Percentiles rank a stretch among this genome's conserved stretches.
phyloP scores from a whole-genome alignment of 768 basidiomycete species.

The Rhizopogon roseolus region DNA sequence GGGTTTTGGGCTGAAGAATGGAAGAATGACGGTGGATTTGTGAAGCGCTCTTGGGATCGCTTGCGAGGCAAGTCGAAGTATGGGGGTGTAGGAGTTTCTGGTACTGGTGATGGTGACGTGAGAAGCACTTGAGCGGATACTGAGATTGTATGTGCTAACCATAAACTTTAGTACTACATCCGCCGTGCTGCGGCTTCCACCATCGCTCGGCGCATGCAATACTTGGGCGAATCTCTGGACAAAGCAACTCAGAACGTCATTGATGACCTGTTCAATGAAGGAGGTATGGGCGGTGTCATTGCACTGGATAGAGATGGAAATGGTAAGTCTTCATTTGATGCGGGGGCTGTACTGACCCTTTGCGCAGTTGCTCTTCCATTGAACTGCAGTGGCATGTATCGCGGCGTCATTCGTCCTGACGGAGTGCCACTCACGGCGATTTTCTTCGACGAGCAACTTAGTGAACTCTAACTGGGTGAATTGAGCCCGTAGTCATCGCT shows the following conservation, averaged over 20 bases:
- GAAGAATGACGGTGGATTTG: constrained; percentile 30
- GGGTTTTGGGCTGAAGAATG: constrained; percentile 89
- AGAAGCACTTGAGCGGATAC: constrained; percentile 16
- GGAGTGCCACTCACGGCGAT: constrained; percentile 73
- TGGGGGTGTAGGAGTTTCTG: constrained; percentile 67
- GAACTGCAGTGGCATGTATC: constrained; percentile 80
- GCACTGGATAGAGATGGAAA: constrained; percentile 68
- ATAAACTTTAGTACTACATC: constrained; percentile 62
- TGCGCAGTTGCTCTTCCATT: constrained; percentile 64
- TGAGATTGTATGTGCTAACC: constrained; percentile 3
- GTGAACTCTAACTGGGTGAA: constrained; percentile 6
- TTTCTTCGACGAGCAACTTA: constrained; percentile 61
- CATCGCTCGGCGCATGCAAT: constrained; percentile 62
- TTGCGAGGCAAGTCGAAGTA: constrained; percentile 27
- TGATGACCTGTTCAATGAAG: constrained; percentile 50
- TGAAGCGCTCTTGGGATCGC: constrained; percentile 36
- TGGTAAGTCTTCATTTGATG: constrained; percentile 34
- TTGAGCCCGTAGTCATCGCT: neutral
- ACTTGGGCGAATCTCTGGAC: constrained; percentile 49
- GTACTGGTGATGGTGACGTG: constrained; percentile 85
- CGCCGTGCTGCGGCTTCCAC: constrained; percentile 62
- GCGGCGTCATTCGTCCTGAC: constrained; percentile 67
- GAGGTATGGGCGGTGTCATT: constrained; percentile 72
- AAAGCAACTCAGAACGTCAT: constrained; percentile 54
- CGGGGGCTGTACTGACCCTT: neutral